Base-by-base conservation (phyloP, 2,329 filamentous ascomycete species). In the Cladosporium sp. region DNA sequence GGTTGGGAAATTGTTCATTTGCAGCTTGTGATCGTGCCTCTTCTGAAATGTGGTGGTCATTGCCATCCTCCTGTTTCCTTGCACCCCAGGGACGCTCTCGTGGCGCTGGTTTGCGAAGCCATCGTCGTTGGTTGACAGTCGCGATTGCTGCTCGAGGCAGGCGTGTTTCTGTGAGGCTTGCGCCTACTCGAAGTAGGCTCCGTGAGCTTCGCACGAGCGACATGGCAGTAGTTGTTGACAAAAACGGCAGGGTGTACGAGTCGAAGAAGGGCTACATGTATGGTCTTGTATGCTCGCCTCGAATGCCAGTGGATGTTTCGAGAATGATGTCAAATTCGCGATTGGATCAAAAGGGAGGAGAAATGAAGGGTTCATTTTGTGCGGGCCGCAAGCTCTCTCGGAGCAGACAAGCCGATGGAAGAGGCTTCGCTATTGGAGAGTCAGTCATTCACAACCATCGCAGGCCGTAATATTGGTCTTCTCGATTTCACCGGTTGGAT, bases 31-130 rank as follows among this genome's bases (percentile, higher is more conserved):
- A 38, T 4, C 18, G n/a, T 38, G n/a, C 18, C n/a, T 19, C 18
- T 15, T 38, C n/a, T 7, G 18, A 27, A 9, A 27, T 42, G 37
- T 42, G 18, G 13, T 24, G 24, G n/a, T 43, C 18, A 4, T 44
- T 32, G 13, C 32, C 17, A n/a, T 40, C 32, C 4, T 36, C 34
- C 4, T 47, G 29, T n/a, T 38, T 44, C 13, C 36, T 32, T 36
- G 39, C 24, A 49, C 22, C 53, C 41, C 52, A 53, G 15, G 54
- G 45, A 42, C 54, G 41, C 29, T 38, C 24, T 55, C 50, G 52
- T 47, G 50, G 54, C 47, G 50, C 50, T 27, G 56, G 54, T 42
- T 53, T 57, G 12, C 29, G 47, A 38, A 54, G 47, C 52, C 55
- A 55, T 56, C 53, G 32, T 56, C 54, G 50, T 47, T 57, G 56